Percentiles rank a stretch among this genome's conserved stretches.
These are phyloP conservation scores for Trichocladium antarcticum DNA, from an alignment of 495 filamentous ascomycete genomes.

Conservation along the genomic window DNA sequence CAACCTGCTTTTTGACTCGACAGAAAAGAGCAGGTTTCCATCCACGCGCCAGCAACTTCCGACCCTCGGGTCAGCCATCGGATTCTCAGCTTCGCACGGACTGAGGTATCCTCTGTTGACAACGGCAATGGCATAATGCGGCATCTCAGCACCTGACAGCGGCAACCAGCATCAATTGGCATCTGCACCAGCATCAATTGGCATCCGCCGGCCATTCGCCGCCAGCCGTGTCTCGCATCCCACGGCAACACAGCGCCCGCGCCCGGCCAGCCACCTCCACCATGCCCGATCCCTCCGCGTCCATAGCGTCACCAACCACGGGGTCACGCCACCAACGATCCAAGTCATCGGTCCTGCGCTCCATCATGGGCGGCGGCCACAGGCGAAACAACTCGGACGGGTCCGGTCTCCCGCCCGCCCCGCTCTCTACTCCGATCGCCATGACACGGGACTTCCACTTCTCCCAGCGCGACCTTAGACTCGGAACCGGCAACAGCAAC, in stretches of 20 bases:
- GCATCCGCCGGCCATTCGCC: not conserved
- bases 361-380: constrained; percentile 39
- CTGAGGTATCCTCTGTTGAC: not conserved
- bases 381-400: constrained; percentile 42
- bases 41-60: not conserved
- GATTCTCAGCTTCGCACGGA: not conserved
- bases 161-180: constrained; percentile 1
- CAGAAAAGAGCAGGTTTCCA: not conserved
- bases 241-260: not conserved
- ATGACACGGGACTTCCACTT: constrained; percentile 9
- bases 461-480: constrained; percentile 8
- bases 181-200: constrained; percentile 7
- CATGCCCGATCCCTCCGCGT: constrained; percentile 4
- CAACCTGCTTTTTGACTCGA: no score
- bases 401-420: constrained; percentile 24
- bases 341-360: constrained; percentile 48
- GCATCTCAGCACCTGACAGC: constrained; percentile 5
- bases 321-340: constrained; percentile 27
- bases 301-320: not conserved
- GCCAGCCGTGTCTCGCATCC: not conserved
- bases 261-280: constrained; percentile 10
- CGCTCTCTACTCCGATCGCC: constrained; percentile 16
- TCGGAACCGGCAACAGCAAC: constrained; percentile 3
- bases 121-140: constrained; percentile 14
- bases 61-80: not conserved